Evolutionary conservation across 2,329 filamentous ascomycete species (phyloP).

Genomic region (Chrysosporium keratinophilum): DNA sequence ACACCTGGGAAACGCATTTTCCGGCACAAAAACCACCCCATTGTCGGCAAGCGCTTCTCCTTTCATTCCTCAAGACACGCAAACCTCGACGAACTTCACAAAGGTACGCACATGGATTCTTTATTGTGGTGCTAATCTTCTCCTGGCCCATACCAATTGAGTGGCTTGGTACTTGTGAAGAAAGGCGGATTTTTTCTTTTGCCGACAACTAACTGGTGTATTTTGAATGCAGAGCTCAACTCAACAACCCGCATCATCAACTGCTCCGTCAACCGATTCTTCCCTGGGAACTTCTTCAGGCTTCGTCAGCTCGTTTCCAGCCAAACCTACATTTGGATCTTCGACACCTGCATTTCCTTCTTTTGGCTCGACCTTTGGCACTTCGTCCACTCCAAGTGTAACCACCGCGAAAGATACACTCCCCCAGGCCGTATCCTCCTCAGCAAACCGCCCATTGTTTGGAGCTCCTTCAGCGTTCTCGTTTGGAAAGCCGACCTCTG

Average conservation of each 20-base stretch:
- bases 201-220: neutral
- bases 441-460: neutral
- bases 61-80: conserved; percentile 12
- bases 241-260: neutral
- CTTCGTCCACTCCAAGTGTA: neutral
- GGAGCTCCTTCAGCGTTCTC: neutral
- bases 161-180: neutral
- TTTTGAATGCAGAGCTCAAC: neutral
- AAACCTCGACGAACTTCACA: conserved; percentile 1
- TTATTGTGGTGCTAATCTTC: neutral
- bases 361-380: conserved; percentile 5
- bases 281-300: neutral
- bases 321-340: neutral
- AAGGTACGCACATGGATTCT: neutral
- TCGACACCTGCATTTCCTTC: neutral
- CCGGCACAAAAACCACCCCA: neutral
- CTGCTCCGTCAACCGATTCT: neutral
- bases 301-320: neutral
- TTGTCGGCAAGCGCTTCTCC: conserved; percentile 15
- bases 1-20: neutral
- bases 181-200: too few species aligned
- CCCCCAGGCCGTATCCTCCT: neutral
- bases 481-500: conserved; percentile 11
- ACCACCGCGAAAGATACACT: neutral
- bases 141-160: neutral